Percentiles rank a stretch among this genome's conserved stretches.
Evolutionary conservation across 73 alveolate genomes (phyloP).

Genomic region (Paramecium sonneborni): DNA sequence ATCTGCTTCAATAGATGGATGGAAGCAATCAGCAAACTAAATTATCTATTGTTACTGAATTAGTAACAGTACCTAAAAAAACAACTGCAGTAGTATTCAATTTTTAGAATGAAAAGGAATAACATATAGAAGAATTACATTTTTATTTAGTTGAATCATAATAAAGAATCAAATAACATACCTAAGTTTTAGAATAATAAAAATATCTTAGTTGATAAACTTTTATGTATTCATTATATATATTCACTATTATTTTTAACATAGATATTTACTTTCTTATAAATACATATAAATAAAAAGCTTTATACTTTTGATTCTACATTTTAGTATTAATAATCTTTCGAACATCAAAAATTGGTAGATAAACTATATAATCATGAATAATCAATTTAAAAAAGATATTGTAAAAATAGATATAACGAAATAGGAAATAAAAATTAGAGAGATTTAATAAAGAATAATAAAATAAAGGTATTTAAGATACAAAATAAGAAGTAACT

Average conservation of each 20-base stretch:
- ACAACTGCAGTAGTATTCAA: not conserved
- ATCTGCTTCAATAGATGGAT: not conserved
- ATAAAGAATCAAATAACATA: not conserved
- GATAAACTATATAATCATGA: not conserved
- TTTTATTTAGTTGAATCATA: not conserved
- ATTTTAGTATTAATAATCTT: too few species aligned
- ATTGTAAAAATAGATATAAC: not conserved
- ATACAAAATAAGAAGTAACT: not conserved
- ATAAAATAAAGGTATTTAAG: not conserved
- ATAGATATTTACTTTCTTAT: too few species aligned
- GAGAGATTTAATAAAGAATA: constrained; percentile 4
- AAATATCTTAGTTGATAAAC: too few species aligned
- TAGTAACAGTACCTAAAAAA: not conserved
- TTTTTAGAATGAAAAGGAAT: not conserved
- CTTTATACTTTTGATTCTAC: too few species aligned
- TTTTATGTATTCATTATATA: too few species aligned
- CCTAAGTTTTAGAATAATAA: not conserved
- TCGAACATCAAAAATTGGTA: too few species aligned
- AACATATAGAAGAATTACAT: not conserved
- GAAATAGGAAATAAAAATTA: not conserved
- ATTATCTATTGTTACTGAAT: not conserved
- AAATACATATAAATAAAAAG: too few species aligned
- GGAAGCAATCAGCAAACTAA: not conserved
- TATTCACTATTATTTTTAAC: too few species aligned
- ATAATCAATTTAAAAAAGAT: not conserved